Conservation (phyloP, 192 early-diverging fungal genomes). For the Umbelopsis sp. region DNA sequence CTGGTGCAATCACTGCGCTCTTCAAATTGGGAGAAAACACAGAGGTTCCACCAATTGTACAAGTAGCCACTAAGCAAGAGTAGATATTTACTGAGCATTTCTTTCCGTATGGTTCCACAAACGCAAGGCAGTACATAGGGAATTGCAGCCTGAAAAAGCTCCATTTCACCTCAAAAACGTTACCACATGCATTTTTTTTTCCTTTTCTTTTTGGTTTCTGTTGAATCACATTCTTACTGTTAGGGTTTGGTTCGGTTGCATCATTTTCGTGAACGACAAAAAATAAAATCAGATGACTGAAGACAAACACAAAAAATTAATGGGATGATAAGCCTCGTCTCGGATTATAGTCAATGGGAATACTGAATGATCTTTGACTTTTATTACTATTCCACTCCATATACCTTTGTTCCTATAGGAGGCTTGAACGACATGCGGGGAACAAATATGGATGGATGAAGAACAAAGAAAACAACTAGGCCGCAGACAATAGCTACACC, state of each 20-base stretch:
- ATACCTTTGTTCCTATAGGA: neutral
- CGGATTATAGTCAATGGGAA: neutral
- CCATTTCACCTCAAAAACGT: neutral
- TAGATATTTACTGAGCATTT: neutral
- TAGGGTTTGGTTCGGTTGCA: neutral
- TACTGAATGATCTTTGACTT: neutral
- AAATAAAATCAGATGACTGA: neutral
- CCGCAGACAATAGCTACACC: neutral
- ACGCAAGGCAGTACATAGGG: neutral
- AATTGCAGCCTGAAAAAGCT: too few relatives aligned
- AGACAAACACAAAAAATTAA: neutral
- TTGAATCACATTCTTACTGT: neutral
- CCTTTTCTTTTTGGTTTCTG: too few relatives aligned
- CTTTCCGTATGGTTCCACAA: too few relatives aligned
- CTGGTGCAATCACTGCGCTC: slow-evolving; percentile 20
- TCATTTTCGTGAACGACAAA: neutral
- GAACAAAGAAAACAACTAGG: neutral
- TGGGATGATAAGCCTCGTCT: neutral
- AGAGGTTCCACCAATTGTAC: neutral
- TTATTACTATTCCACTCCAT: neutral
- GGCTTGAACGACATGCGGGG: neutral
- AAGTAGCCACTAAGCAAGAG: slow-evolving; percentile 7
- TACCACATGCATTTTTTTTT: neutral
- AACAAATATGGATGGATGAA: neutral
- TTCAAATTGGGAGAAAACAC: neutral